Evolutionary conservation across 805 yeast genomes (phyloP), one percentile per base, ranked within the genome.

Genomic region (Danielozyma ontarioensis): DNA sequence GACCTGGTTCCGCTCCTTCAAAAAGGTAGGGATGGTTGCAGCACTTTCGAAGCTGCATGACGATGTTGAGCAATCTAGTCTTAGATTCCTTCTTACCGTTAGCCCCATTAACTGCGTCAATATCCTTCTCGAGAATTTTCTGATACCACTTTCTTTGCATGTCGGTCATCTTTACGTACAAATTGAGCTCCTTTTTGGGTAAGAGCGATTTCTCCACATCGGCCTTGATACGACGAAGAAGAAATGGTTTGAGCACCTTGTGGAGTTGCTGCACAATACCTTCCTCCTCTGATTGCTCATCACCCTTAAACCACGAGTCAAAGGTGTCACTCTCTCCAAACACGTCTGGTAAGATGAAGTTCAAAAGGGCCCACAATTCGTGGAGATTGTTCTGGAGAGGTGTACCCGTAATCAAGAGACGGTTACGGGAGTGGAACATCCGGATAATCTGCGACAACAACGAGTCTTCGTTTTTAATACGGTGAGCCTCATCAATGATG

Each of bases 1-100:
- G 97, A 7, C 97, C 97, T 0, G 97, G 97, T 58, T 89, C 97
- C 1, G 97, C 98, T n/a, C 98, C 97, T 55, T 90, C 97, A 51
- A 93, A 93, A 34, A 90, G 64, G 57, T 93, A 90, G 0, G 97
- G 97, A 60, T 93, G 98, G 55, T 93, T 90, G 57, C 97, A 90
- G 57, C 97, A 90, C 57, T 90, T 90, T 50, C 97, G 73, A 43
- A 90, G 68, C 59, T 90, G 97, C 97, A 90, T 90, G 11, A 90
- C 97, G 48, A 90, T 90, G 53, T 90, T 90, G 37, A 90, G 69
- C 41, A 93, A 65, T 36, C 97, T 71, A 1, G 97, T 88, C 52
- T 90, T 90, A 5, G 90, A 88, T 55, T 90, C 97, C 36, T 95
- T 72, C 57, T 87, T 88, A 2, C 96, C 96, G n/a, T 83, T 82